Conservation (phyloP, 164 flowering plant genomes). For the Stephania yunnanensis region DNA sequence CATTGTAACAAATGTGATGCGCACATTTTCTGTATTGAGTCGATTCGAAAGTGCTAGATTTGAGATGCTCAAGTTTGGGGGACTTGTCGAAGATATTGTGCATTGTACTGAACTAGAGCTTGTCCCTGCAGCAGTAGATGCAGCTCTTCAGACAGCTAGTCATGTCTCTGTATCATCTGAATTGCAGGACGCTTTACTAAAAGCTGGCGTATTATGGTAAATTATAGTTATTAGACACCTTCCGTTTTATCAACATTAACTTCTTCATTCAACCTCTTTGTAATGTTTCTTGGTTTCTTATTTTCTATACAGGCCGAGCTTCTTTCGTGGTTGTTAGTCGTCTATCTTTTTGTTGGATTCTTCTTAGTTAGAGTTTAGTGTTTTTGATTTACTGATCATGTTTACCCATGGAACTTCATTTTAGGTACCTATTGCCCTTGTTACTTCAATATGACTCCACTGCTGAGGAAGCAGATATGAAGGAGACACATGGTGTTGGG, state of each 20-base stretch:
- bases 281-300: background rate
- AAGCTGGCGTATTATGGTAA: constrained; percentile 90
- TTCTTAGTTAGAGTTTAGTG: background rate
- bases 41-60: constrained; percentile 89
- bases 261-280: background rate
- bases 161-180: constrained; percentile 80
- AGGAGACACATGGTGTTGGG: constrained; percentile 92
- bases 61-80: constrained; percentile 76
- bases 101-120: constrained; percentile 97
- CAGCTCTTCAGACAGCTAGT: constrained; percentile 85
- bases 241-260: background rate
- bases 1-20: constrained; percentile 90
- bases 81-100: constrained; percentile 82
- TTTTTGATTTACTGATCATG: background rate
- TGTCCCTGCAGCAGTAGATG: constrained; percentile 88
- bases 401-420: constrained; percentile 3
- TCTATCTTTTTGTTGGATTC: background rate
- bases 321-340: background rate
- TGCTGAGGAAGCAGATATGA: constrained; percentile 75
- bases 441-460: constrained; percentile 97
- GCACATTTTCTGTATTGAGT: constrained; percentile 77
- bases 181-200: constrained; percentile 73
- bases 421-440: constrained; percentile 88
- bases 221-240: background rate
- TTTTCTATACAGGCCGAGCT: background rate